Base-by-base conservation (phyloP, 2,329 filamentous ascomycete genomes). In the Pseudogymnoascus sp. region DNA sequence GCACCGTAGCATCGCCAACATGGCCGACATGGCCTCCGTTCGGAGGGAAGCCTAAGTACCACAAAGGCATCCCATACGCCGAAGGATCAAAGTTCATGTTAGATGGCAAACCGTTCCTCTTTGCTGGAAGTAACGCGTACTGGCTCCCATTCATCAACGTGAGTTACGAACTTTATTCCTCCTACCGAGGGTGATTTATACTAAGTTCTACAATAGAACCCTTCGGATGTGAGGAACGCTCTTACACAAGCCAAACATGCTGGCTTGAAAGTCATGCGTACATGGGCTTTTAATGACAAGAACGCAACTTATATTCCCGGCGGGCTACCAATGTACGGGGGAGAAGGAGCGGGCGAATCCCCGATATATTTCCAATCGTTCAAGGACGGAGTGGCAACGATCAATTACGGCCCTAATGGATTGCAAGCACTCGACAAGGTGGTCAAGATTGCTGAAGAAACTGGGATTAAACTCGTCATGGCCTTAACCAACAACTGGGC, bases 401-500 rank as follows among this genome's bases (percentile, higher is more conserved):
- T 78, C 69, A 74, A 77, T 63, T 68, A 67, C 36, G 69, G 70
- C 12, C 53, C 67, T 1, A 66, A 64, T 11, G 70, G 70, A 59
- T 69, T 78, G 5, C 68, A 71, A 37, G 73, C 75, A 6, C 80
- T 84, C 64, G 81, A 84, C 72, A 78, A 79, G 66, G 81, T 83
- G 3, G 78, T 84, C 18, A 69, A 77, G 14, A 80, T 79, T 0
- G 82, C 82, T 0, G 75, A 77, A 37, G 79, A 79, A 38, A 74
- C 75, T 0, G 78, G 77, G 56, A 78, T 82, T 65, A 84, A 84
- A 73, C 75, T 85, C 2, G 74, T 85, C 34, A 73, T 85, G 11
- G 76, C 81, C 0, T 69, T 85, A 64, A 84, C 81, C 0, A 85
- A 84, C 73, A 83, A 84, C 61, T 85, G 82, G 82, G 81, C 81